Percentiles rank a stretch among this genome's conserved stretches.
Evolutionary conservation across 768 basidiomycete genomes (phyloP).

Genomic region (Chlorophyllum brunneum): DNA sequence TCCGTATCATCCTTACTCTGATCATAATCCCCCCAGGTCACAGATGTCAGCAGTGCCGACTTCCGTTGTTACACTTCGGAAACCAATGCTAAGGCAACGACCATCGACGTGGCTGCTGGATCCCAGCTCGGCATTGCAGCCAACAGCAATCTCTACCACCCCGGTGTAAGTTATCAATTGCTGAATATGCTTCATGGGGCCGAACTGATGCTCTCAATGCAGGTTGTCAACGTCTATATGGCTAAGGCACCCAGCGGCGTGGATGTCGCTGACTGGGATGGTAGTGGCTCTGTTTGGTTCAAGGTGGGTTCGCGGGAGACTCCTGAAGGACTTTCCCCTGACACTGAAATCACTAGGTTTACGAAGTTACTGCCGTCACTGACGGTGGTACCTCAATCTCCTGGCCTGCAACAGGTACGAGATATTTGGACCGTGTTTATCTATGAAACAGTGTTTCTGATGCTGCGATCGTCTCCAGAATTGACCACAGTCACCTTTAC

Average conservation of each 20-base stretch:
- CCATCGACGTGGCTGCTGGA: slow-evolving; percentile 42
- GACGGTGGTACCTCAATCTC: slow-evolving; percentile 35
- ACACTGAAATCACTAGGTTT: no score
- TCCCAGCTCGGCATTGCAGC: slow-evolving; percentile 37
- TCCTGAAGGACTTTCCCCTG: no score
- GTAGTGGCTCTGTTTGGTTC: slow-evolving; percentile 42
- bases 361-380: slow-evolving; percentile 37
- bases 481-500: slow-evolving; percentile 24
- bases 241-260: slow-evolving; percentile 43
- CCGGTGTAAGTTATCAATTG: no score
- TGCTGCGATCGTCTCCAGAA: slow-evolving; percentile 3
- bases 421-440: neutral
- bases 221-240: slow-evolving; percentile 37
- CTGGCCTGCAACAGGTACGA: slow-evolving; percentile 33
- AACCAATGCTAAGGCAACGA: slow-evolving; percentile 35
- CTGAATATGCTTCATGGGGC: no score
- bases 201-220: no score
- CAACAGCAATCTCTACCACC: no score
- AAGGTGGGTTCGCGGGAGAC: no score
- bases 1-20: neutral
- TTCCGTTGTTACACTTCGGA: slow-evolving; percentile 44
- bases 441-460: neutral
- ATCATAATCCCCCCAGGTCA: slow-evolving; percentile 28
- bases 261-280: slow-evolving; percentile 36
- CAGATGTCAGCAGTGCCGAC: slow-evolving; percentile 41